Evolutionary conservation across 305 asterid genomes (phyloP), one percentile per base, ranked within the genome.

Genomic region (Fraxinus angustifolia): DNA sequence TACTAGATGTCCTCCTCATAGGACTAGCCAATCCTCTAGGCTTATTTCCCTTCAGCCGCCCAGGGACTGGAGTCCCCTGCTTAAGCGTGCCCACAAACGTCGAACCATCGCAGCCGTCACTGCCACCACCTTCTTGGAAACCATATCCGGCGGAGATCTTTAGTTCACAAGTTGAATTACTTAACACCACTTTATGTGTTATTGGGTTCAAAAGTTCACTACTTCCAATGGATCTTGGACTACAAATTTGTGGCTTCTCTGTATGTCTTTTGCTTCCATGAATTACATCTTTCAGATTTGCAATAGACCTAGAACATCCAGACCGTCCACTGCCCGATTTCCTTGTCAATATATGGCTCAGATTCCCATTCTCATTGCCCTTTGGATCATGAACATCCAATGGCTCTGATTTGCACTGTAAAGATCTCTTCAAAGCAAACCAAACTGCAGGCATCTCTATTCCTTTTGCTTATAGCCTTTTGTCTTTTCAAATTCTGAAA

Each of bases 161-260:
- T 26, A 96, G 92, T 45, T 96, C 97, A 79, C 94, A 92, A 8
- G 96, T 94, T 1, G 94, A 88, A 73, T 90, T 91, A 36, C 88
- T 87, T 1, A 93, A 83, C 81, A 96, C 86, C 11, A 96, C 98
- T 74, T 96, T 93, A 71, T 94, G 97, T 0, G 97, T 90, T 0
- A 93, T 93, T 38, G 98, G 98, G 84, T 93, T 93, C 56, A 94
- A 84, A 1, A 96, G 93, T 10, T 96, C 98, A 80, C 95, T 94
- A 85, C 98, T 96, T 0, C 97, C 98, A 19, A 94, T 93, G 23
- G 98, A 94, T 82, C 98, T 89, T 6, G 99, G 98, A 77, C 98
- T 94, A 72, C 97, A 93, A 23, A 90, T 85, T 34, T 94, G 85
- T 2, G 95, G 93, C 88, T 87, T 91, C 34, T 90, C 97, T 23